A percentile compares a stretch with the other conserved stretches of the same genome.
Conservation (phyloP, 179 eudicot species). For the Carnegiea gigantea region DNA sequence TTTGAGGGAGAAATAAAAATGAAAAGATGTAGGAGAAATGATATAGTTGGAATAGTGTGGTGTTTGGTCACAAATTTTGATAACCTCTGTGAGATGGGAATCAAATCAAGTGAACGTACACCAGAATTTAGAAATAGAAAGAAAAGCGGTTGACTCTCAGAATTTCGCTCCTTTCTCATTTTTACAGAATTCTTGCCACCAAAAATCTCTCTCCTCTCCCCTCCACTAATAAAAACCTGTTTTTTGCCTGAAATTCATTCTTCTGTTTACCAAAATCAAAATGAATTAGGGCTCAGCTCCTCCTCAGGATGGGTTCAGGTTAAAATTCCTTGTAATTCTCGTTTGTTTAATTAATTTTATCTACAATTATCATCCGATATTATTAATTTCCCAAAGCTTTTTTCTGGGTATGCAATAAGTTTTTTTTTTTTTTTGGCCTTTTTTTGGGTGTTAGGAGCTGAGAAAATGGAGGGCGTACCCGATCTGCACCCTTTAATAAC, state of each 20-base stretch:
- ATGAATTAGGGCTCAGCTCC: not conserved
- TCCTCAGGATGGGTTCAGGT: not conserved
- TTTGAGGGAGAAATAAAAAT: not conserved
- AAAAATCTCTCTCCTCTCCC: constrained; percentile 3
- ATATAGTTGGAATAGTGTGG: not conserved
- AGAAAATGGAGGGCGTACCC: constrained; percentile 28
- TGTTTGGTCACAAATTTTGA: not conserved
- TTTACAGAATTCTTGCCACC: not conserved
- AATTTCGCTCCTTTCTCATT: not conserved
- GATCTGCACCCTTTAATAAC: constrained; percentile 54
- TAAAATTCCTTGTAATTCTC: not conserved
- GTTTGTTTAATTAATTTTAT: too few relatives aligned
- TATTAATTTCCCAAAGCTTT: not conserved
- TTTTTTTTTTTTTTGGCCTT: not conserved
- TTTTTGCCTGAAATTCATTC: not conserved
- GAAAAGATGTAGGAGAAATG: not conserved
- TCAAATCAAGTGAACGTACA: not conserved
- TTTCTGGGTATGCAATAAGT: not conserved
- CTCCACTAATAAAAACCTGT: not conserved
- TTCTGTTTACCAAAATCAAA: not conserved
- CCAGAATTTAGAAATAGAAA: not conserved
- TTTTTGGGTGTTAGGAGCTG: constrained; percentile 10
- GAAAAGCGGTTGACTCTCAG: not conserved
- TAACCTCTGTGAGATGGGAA: not conserved
- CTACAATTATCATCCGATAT: too few relatives aligned